Evolutionary conservation across 306 rosid species (phyloP).

Genomic region (Lathyrus tuberosus): DNA sequence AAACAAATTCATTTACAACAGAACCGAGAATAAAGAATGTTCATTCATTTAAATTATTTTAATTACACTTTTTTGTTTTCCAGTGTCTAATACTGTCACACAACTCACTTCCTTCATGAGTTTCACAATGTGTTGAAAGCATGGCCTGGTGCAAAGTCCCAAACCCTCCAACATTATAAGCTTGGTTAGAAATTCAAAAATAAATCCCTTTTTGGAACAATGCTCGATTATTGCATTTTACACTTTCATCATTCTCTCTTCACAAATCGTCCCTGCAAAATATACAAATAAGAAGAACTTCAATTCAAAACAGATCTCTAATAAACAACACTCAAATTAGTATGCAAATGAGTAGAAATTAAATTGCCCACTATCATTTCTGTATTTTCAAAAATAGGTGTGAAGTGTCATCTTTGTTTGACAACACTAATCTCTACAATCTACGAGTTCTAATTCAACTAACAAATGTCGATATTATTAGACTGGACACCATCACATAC

Average conservation of each 20-base stretch:
- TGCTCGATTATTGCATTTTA: slow-evolving; percentile 19
- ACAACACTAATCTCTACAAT: no score
- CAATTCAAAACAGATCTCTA: neutral
- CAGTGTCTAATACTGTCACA: neutral
- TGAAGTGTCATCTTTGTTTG: no score
- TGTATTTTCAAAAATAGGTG: no score
- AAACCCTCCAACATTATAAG: neutral
- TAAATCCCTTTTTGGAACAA: neutral
- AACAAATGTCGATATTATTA: no score
- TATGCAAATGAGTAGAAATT: neutral
- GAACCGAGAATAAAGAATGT: slow-evolving; percentile 12
- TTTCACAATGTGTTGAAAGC: neutral
- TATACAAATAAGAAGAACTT: neutral
- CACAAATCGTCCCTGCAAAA: slow-evolving; percentile 90
- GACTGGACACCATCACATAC: no score
- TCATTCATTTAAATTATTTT: slow-evolving; percentile 13
- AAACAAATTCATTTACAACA: neutral
- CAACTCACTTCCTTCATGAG: slow-evolving; percentile 6
- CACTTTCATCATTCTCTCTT: slow-evolving; percentile 69
- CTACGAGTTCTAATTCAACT: no score
- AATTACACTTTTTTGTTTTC: neutral
- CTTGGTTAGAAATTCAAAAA: neutral
- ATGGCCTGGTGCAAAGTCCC: neutral
- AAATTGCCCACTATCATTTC: neutral
- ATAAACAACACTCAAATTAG: neutral